Conservation (phyloP, 1,284 basidiomycete genomes). For the Cutaneotrichosporon arboriforme region DNA sequence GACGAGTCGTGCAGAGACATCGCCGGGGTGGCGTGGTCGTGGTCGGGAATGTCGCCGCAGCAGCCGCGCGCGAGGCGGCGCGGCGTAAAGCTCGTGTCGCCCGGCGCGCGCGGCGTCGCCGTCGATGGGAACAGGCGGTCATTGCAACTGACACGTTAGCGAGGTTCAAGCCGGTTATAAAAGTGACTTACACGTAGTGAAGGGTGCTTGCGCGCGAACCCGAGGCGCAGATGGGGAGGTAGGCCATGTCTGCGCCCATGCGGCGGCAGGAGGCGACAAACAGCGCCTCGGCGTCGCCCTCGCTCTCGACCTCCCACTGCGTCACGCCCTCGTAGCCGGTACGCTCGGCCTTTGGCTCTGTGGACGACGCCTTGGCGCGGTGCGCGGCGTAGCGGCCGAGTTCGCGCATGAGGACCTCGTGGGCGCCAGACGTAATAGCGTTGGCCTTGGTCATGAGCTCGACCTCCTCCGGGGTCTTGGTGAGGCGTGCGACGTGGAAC, state of each 20-base stretch:
- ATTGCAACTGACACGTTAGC: constrained; percentile 37
- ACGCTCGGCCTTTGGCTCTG: constrained; percentile 45
- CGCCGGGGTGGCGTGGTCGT: constrained; percentile 25
- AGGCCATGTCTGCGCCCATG: constrained; percentile 77
- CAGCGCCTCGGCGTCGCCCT: constrained; percentile 82
- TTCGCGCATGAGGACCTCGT: constrained; percentile 84
- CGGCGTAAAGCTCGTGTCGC: constrained; percentile 35
- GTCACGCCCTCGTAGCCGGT: constrained; percentile 58
- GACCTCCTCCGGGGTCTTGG: constrained; percentile 70
- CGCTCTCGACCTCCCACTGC: constrained; percentile 81
- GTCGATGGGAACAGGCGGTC: constrained; percentile 45
- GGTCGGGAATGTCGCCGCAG: constrained; percentile 35
- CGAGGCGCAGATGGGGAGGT: constrained; percentile 81
- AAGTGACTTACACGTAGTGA: constrained; percentile 74
- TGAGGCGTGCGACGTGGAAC: constrained; percentile 68
- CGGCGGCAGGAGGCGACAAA: constrained; percentile 81
- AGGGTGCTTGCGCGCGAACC: constrained; percentile 76
- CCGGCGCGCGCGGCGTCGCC: constrained; percentile 25
- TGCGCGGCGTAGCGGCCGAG: constrained; percentile 62
- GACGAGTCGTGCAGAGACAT: constrained; percentile 22
- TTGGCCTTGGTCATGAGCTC: constrained; percentile 69
- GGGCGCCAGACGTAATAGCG: constrained; percentile 75
- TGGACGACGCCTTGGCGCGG: constrained; percentile 40
- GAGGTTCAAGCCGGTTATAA: too few species aligned
- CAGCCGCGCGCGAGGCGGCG: constrained; percentile 36